Evolutionary conservation across 23 red algal species (phyloP), one percentile per base, ranked within the genome.

Genomic region (Gracilaria gracilis): DNA sequence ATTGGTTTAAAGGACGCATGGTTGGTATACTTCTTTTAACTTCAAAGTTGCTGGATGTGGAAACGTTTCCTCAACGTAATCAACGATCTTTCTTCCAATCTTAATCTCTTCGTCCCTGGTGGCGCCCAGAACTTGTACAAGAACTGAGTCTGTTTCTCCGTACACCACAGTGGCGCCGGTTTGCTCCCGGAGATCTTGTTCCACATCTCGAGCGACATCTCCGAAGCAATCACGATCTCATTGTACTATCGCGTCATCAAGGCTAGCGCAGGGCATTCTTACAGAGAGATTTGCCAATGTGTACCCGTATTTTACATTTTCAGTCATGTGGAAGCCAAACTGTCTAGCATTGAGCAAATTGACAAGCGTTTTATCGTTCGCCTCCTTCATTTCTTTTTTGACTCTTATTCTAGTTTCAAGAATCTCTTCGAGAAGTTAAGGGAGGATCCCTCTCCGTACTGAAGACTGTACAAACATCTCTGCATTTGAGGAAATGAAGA

Each of bases 281-380:
- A 94, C 97, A 9, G 90, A 95, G 67, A 99, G 95, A 36, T 91
- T 91, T 14, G 97, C 97, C 23, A 81, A 81, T 6, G 97, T 88
- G 84, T 96, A 99, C 24, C 97, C 97, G 55, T 99, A 99, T 29
- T 94, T 99, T 9, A 99, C 97, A 40, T 99, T 99, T 53, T 94
- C 97, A 81, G 96, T 96, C 83, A 96, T 93, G 86, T 99, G 96
- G 19, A 96, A 62, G 0, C 83, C 97, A 89, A 99, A 99, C 75
- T 99, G 97, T 36, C 95, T 80, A 17, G 97, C 89, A 84, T 99
- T 99, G 31, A 99, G 86, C 47, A 92, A 71, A 17, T 83, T 81
- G 50, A 66, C 32, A 0, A 80, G 31, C 37, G 82, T 89, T 36
- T 96, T 83, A 57, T 92, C 88, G 40, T 53, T 79, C 20, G 67